phyloP scores from a whole-genome alignment of 2,329 filamentous ascomycete genomes.

The Zalaria sp. region DNA sequence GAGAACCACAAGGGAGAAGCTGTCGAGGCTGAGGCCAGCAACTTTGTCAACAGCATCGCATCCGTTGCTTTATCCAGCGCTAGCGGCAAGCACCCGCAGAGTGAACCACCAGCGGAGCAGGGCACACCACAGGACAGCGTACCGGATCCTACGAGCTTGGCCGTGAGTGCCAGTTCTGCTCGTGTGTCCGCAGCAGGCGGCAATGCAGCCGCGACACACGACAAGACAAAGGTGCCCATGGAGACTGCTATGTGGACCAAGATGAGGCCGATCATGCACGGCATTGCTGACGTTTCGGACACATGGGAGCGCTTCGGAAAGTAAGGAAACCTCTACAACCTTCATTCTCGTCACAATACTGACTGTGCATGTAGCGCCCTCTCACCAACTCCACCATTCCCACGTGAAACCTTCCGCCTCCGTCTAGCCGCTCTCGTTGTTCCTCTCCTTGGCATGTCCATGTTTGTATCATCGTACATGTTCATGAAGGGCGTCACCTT shows the following conservation, averaged over 20 bases:
- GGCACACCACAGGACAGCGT: constrained; percentile 33
- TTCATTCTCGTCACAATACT: constrained; percentile 1
- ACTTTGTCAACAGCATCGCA: constrained; percentile 62
- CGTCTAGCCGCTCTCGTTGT: constrained; percentile 31
- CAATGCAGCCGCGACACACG: constrained; percentile 38
- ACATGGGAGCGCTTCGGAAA: constrained; percentile 51
- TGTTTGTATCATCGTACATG: constrained; percentile 36
- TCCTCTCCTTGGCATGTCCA: constrained; percentile 26
- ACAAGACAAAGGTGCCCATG: constrained; percentile 69
- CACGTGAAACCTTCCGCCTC: constrained; percentile 26
- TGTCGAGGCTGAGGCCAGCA: constrained; percentile 69
- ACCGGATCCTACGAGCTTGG: constrained; percentile 47
- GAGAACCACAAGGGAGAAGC: constrained; percentile 76
- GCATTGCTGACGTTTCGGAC: constrained; percentile 44
- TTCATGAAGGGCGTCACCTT: constrained; percentile 51
- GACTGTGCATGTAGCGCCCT: constrained; percentile 20
- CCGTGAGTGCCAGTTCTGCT: constrained; percentile 39
- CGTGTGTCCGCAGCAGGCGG: constrained; percentile 38
- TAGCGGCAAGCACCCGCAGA: constrained; percentile 61
- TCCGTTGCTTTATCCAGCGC: constrained; percentile 61
- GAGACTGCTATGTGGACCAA: constrained; percentile 64
- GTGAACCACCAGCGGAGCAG: constrained; percentile 37
- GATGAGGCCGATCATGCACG: constrained; percentile 59
- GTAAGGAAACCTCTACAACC: constrained; percentile 17
- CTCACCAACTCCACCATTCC: constrained; percentile 35